These are phyloP conservation scores for Tuctoria greenei DNA, from an alignment of 176 grass and related monocot species.

Conservation along the genomic window DNA sequence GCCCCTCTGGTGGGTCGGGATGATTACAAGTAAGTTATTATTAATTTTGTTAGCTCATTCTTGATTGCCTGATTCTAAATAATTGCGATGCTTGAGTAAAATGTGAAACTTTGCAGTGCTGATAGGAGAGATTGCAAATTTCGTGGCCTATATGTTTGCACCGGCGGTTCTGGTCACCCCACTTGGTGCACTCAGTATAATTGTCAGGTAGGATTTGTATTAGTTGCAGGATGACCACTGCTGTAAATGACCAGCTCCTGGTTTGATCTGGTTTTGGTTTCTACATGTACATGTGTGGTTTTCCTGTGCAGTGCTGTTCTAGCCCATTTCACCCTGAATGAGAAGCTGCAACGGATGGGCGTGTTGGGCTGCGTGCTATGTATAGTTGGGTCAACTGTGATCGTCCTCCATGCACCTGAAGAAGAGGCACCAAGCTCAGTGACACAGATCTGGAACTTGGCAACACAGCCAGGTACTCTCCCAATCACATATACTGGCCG, in stretches of 20 bases:
- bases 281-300: slow-evolving; percentile 7
- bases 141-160: slow-evolving; percentile 93
- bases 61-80: slow-evolving; percentile 23
- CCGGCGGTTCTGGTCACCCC: slow-evolving; percentile 87
- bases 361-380: slow-evolving; percentile 87
- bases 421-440: slow-evolving; percentile 77
- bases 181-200: slow-evolving; percentile 85
- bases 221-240: neutral
- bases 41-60: slow-evolving; percentile 7
- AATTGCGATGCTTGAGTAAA: slow-evolving; percentile 14
- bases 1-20: slow-evolving; percentile 92
- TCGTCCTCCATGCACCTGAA: slow-evolving; percentile 85
- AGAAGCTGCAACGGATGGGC: slow-evolving; percentile 91
- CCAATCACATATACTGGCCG: neutral
- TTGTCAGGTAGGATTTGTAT: slow-evolving; percentile 66
- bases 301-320: slow-evolving; percentile 63
- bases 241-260: neutral
- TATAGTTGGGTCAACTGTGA: slow-evolving; percentile 85
- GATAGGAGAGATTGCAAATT: slow-evolving; percentile 87
- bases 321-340: slow-evolving; percentile 92
- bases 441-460: slow-evolving; percentile 83
- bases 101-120: slow-evolving; percentile 58
- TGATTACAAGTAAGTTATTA: slow-evolving; percentile 76
- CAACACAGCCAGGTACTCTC: slow-evolving; percentile 77
- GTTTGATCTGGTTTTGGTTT: slow-evolving; percentile 2